Conservation (phyloP, 2,329 filamentous ascomycete genomes). For the Fusarium hainanense region DNA sequence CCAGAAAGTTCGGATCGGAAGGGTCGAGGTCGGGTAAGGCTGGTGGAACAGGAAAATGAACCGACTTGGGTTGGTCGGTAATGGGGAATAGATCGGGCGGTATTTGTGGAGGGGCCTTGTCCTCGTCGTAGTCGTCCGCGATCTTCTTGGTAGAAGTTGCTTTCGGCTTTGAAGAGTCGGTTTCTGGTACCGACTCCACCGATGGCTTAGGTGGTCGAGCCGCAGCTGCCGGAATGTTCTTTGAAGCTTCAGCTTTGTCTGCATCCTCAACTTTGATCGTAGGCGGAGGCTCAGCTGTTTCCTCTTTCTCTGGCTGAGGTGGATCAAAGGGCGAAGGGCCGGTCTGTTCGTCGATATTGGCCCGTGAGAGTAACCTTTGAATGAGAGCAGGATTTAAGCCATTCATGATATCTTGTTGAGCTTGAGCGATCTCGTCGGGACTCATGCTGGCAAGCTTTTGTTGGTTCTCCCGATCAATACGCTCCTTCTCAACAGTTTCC, state of each 20-base stretch:
- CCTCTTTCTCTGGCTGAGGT: constrained; percentile 34
- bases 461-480: constrained; percentile 86
- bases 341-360: constrained; percentile 76
- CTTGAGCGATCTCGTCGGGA: constrained; percentile 80
- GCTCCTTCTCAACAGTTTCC: constrained; percentile 69
- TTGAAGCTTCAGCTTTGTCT: constrained; percentile 19
- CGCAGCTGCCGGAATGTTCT: background rate
- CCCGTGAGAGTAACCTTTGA: constrained; percentile 78
- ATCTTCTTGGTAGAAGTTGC: constrained; percentile 44
- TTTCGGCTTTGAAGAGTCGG: background rate
- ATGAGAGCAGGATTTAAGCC: constrained; percentile 80
- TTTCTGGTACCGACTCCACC: background rate
- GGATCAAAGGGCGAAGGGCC: constrained; percentile 58
- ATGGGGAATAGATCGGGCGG: constrained; percentile 58
- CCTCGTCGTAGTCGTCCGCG: constrained; percentile 54
- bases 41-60: constrained; percentile 71
- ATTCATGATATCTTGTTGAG: constrained; percentile 82
- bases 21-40: constrained; percentile 81
- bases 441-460: constrained; percentile 82
- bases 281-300: constrained; percentile 37
- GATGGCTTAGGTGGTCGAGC: constrained; percentile 2
- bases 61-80: constrained; percentile 54
- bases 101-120: constrained; percentile 55
- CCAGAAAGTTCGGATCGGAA: constrained; percentile 82
- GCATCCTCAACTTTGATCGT: constrained; percentile 53